A percentile compares a stretch with the other conserved stretches of the same genome.
These are phyloP conservation scores for Aspergillus brasiliensis DNA, from an alignment of 2,329 filamentous ascomycete species.

Conservation along the genomic window DNA sequence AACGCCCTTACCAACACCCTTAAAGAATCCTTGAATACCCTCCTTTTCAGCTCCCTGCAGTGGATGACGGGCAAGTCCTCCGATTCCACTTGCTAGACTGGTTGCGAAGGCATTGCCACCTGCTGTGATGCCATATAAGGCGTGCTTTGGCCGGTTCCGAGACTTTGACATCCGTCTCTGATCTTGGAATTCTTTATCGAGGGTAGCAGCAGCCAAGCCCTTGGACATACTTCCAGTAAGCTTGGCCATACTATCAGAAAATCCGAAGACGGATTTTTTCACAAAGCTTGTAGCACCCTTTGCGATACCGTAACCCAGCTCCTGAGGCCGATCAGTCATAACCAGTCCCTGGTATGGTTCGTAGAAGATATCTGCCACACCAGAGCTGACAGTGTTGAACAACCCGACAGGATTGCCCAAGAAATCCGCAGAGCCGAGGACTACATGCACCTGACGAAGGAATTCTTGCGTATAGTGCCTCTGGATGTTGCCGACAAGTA, in stretches of 20 bases:
- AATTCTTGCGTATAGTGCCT: slow-evolving; percentile 97
- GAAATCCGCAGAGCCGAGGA: slow-evolving; percentile 95
- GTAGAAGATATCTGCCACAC: slow-evolving; percentile 97
- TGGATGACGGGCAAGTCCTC: slow-evolving; percentile 88
- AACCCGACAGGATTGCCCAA: slow-evolving; percentile 94
- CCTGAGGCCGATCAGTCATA: slow-evolving; percentile 91
- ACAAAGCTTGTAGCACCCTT: slow-evolving; percentile 96
- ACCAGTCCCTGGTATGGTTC: slow-evolving; percentile 98
- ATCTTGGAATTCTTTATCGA: slow-evolving; percentile 99
- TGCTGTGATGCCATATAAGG: slow-evolving; percentile 91
- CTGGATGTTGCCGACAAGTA: slow-evolving; percentile 81
- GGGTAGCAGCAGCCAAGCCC: slow-evolving; percentile 87
- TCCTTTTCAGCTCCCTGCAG: slow-evolving; percentile 95
- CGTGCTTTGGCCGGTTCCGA: slow-evolving; percentile 94
- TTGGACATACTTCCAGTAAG: slow-evolving; percentile 97
- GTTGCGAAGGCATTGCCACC: slow-evolving; percentile 94
- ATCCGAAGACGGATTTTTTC: slow-evolving; percentile 97
- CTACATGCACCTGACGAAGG: slow-evolving; percentile 93
- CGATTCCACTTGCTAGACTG: slow-evolving; percentile 89
- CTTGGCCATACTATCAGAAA: slow-evolving; percentile 96
- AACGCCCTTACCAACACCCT: slow-evolving; percentile 93
- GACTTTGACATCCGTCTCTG: slow-evolving; percentile 89
- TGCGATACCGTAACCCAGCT: slow-evolving; percentile 91
- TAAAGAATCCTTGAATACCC: slow-evolving; percentile 91
- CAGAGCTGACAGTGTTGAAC: slow-evolving; percentile 97